phyloP scores from a whole-genome alignment of 345 rosid genomes.

The Pugionium dolabratum region DNA sequence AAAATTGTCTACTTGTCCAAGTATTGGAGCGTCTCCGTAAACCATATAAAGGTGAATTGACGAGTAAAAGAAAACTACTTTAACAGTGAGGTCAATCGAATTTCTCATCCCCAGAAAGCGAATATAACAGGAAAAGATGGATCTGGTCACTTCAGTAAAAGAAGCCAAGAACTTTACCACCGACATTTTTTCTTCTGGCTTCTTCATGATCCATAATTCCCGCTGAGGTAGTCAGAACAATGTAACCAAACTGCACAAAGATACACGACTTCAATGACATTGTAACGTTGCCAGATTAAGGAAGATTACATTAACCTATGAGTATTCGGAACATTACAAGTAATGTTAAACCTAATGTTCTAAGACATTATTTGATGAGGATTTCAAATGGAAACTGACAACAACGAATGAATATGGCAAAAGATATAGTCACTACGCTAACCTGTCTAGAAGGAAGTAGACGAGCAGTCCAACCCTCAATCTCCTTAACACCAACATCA shows the following conservation, averaged over 20 bases:
- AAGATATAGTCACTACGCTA: background rate
- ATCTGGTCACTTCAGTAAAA: conserved; percentile 49
- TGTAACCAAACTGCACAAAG: conserved; percentile 66
- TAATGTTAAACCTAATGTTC: background rate
- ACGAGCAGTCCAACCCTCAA: conserved; percentile 60
- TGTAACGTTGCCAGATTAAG: background rate
- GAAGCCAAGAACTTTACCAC: conserved; percentile 83
- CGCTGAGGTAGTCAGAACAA: conserved; percentile 79
- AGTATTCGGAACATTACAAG: background rate
- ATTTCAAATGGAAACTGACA: background rate
- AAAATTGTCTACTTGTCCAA: conserved; percentile 10
- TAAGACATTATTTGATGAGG: background rate
- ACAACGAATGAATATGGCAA: background rate
- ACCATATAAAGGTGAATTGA: conserved; percentile 1
- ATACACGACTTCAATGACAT: background rate
- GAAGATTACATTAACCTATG: background rate
- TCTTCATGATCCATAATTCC: conserved; percentile 94
- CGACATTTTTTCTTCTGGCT: conserved; percentile 85
- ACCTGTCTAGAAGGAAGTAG: conserved; percentile 62
- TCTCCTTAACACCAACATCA: conserved; percentile 37
- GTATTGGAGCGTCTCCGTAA: conserved; percentile 2
- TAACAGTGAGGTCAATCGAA: conserved; percentile 13
- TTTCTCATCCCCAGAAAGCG: background rate
- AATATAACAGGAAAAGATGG: background rate
- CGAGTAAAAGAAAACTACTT: conserved; percentile 20